These are phyloP conservation scores for Mucor indicus DNA, from an alignment of 371 early-diverging fungal species.

Conservation along the genomic window DNA sequence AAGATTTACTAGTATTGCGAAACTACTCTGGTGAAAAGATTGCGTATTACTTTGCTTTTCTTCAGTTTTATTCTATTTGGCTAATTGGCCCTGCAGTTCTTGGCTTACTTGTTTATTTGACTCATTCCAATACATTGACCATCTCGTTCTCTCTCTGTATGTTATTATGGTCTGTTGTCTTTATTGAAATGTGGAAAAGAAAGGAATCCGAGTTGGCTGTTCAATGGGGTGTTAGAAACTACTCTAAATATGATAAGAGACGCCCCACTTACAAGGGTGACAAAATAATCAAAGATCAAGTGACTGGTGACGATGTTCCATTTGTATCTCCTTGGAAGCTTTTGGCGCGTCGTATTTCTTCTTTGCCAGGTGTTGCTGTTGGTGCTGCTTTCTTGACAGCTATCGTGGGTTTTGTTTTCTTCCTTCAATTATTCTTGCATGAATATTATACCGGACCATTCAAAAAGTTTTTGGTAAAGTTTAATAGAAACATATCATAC, in stretches of 20 bases:
- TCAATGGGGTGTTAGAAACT: slow-evolving; percentile 75
- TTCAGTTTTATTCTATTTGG: slow-evolving; percentile 81
- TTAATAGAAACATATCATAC: background rate
- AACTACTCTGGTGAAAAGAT: slow-evolving; percentile 88
- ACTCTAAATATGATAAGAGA: slow-evolving; percentile 57
- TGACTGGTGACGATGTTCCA: slow-evolving; percentile 74
- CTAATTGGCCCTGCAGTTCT: slow-evolving; percentile 64
- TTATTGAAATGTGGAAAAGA: slow-evolving; percentile 79
- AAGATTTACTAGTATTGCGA: slow-evolving; percentile 67
- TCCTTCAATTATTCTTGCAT: slow-evolving; percentile 72
- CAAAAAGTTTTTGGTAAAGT: slow-evolving; percentile 32
- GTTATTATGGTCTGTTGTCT: slow-evolving; percentile 70
- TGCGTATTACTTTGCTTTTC: slow-evolving; percentile 88
- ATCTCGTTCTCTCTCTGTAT: slow-evolving; percentile 63
- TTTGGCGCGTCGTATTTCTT: slow-evolving; percentile 58
- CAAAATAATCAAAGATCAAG: slow-evolving; percentile 52
- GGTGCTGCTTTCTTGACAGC: slow-evolving; percentile 62
- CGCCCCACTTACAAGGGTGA: slow-evolving; percentile 73
- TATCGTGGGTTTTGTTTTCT: slow-evolving; percentile 70
- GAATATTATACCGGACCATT: slow-evolving; percentile 86
- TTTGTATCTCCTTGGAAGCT: slow-evolving; percentile 68
- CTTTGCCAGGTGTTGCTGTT: slow-evolving; percentile 60
- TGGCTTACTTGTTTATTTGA: slow-evolving; percentile 61
- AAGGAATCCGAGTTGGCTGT: slow-evolving; percentile 69
- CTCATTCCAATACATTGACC: slow-evolving; percentile 52